phyloP scores from a whole-genome alignment of 805 yeast species.

The Scheffersomyces lignosus region DNA sequence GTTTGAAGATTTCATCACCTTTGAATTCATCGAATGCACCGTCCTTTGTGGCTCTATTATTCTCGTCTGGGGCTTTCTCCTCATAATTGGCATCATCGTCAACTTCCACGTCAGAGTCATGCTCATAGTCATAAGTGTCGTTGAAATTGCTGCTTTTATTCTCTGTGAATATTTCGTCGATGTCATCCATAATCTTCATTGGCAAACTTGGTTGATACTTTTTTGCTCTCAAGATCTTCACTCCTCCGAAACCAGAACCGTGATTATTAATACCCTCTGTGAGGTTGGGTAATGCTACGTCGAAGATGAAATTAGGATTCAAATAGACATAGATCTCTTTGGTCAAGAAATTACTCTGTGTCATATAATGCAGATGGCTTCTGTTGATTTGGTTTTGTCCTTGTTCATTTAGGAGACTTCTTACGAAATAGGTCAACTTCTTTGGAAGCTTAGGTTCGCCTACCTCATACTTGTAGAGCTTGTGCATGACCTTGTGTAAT shows the following conservation, averaged over 20 bases:
- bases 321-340: constrained; percentile 47
- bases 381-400: constrained; percentile 36
- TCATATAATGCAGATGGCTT: constrained; percentile 35
- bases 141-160: constrained; percentile 29
- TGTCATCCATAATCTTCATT: constrained; percentile 62
- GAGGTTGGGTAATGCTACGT: constrained; percentile 68
- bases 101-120: constrained; percentile 21
- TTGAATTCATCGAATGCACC: constrained; percentile 22
- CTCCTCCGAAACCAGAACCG: constrained; percentile 74
- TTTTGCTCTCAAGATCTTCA: constrained; percentile 51
- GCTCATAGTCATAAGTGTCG: constrained; percentile 31
- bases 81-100: constrained; percentile 22
- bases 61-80: constrained; percentile 7
- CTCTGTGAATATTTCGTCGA: constrained; percentile 55
- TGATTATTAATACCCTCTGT: constrained; percentile 71
- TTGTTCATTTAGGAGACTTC: constrained; percentile 32
- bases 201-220: constrained; percentile 75
- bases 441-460: constrained; percentile 68
- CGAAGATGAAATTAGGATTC: constrained; percentile 53
- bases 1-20: constrained; percentile 51
- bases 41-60: constrained; percentile 6
- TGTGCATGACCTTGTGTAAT: constrained; percentile 59
- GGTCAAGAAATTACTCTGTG: constrained; percentile 37
- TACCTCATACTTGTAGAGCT: constrained; percentile 81
- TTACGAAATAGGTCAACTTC: constrained; percentile 26